A percentile compares a stretch with the other conserved stretches of the same genome.
These are phyloP conservation scores for Sherardia arvensis DNA, from an alignment of 257 asterid genomes.

Conservation along the genomic window DNA sequence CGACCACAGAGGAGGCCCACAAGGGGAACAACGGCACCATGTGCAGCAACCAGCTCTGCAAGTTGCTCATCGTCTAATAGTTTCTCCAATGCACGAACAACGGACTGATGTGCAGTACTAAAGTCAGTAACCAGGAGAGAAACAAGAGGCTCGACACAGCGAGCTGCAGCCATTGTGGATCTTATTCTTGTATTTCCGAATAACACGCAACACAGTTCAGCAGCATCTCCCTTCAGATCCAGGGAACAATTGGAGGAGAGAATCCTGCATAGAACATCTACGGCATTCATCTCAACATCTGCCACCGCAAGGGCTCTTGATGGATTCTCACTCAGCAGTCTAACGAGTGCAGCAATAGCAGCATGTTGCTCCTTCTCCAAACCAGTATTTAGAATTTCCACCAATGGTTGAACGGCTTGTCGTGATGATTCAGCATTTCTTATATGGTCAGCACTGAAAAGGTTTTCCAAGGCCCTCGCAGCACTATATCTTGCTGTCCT, in stretches of 20 bases:
- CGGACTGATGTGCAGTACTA: slow-evolving; percentile 77
- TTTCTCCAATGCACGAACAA: slow-evolving; percentile 83
- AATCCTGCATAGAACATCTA: slow-evolving; percentile 81
- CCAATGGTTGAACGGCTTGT: slow-evolving; percentile 96
- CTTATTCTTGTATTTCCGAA: slow-evolving; percentile 85
- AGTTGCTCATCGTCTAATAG: slow-evolving; percentile 89
- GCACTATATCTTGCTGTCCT: slow-evolving; percentile 96
- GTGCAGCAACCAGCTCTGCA: slow-evolving; percentile 96
- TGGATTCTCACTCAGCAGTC: slow-evolving; percentile 81
- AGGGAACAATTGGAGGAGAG: slow-evolving; percentile 74
- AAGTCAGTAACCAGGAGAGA: slow-evolving; percentile 75
- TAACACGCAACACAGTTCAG: slow-evolving; percentile 80
- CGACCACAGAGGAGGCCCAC: slow-evolving; percentile 86
- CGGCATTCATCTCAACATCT: slow-evolving; percentile 94
- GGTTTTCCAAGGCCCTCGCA: slow-evolving; percentile 90
- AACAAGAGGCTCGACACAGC: slow-evolving; percentile 92
- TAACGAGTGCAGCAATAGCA: slow-evolving; percentile 88
- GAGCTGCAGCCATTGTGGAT: slow-evolving; percentile 90
- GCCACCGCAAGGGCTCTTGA: slow-evolving; percentile 92
- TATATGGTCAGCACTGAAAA: slow-evolving; percentile 92
- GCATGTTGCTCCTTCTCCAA: slow-evolving; percentile 99
- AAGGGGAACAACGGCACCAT: slow-evolving; percentile 91
- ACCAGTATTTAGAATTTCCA: slow-evolving; percentile 83
- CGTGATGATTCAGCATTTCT: slow-evolving; percentile 91
- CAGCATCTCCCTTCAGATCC: slow-evolving; percentile 97